Evolutionary conservation across 2,329 filamentous ascomycete species (phyloP).

Genomic region (Xylaria polymorpha): DNA sequence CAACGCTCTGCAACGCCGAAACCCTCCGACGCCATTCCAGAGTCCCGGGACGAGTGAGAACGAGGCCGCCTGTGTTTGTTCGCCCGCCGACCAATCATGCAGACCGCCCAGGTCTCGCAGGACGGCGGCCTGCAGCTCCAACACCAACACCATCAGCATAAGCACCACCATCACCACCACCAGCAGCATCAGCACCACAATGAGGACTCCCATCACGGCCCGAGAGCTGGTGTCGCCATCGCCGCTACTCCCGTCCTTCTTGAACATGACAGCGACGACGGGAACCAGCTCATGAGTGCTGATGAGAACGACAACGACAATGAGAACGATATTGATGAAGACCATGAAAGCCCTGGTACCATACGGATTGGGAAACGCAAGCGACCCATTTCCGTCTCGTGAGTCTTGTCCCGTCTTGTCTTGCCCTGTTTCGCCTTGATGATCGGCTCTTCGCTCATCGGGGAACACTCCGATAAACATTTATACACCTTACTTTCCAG

Average conservation of each 20-base stretch:
- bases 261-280: constrained; percentile 62
- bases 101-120: constrained; percentile 44
- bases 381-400: constrained; percentile 71
- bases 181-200: constrained; percentile 17
- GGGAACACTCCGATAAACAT: neutral
- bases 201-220: constrained; percentile 42
- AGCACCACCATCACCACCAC: constrained; percentile 11
- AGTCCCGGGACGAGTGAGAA: constrained; percentile 11
- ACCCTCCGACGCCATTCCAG: constrained; percentile 15
- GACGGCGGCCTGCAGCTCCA: constrained; percentile 37
- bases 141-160: constrained; percentile 20
- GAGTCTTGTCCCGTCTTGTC: constrained; percentile 41
- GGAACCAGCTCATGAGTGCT: constrained; percentile 56
- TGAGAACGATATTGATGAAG: constrained; percentile 42
- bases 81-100: constrained; percentile 35
- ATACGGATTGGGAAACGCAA: constrained; percentile 66
- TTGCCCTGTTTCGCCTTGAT: constrained; percentile 11
- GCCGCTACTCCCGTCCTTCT: constrained; percentile 1
- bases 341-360: constrained; percentile 52
- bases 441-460: constrained; percentile 5
- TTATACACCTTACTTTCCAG: neutral
- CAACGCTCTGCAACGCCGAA: constrained; percentile 20
- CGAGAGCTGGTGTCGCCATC: constrained; percentile 37
- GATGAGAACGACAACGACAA: constrained; percentile 51
- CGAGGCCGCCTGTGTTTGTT: neutral